A percentile compares a stretch with the other conserved stretches of the same genome.
phyloP scores from a whole-genome alignment of 1,284 basidiomycete species.

The Malassezia arunalokei region DNA sequence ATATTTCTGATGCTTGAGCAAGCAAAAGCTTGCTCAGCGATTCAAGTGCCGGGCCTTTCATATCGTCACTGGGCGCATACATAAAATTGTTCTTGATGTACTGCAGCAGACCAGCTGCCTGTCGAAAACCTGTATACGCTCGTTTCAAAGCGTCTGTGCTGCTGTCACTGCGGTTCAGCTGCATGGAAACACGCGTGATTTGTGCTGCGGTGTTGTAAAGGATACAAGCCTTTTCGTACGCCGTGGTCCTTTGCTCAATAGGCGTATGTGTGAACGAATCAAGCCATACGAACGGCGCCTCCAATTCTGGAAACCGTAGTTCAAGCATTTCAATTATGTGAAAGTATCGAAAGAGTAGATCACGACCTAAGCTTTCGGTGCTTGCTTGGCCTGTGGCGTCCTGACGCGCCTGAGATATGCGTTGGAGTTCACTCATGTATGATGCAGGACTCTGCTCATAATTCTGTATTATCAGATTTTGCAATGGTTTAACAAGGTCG shows the following conservation, averaged over 20 bases:
- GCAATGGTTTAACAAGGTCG: slow-evolving; percentile 81
- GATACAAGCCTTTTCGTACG: slow-evolving; percentile 94
- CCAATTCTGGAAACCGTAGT: slow-evolving; percentile 86
- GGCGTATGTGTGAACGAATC: slow-evolving; percentile 86
- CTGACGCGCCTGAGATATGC: slow-evolving; percentile 77
- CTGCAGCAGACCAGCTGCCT: slow-evolving; percentile 90
- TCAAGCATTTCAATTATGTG: slow-evolving; percentile 96
- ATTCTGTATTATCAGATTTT: slow-evolving; percentile 71
- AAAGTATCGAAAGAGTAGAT: slow-evolving; percentile 97
- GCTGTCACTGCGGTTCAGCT: slow-evolving; percentile 53
- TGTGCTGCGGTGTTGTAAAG: slow-evolving; percentile 93
- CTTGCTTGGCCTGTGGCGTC: slow-evolving; percentile 93
- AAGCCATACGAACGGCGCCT: slow-evolving; percentile 85
- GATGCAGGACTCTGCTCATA: slow-evolving; percentile 85
- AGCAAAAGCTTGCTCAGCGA: slow-evolving; percentile 73
- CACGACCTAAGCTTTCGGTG: slow-evolving; percentile 55
- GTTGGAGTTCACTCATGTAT: slow-evolving; percentile 69
- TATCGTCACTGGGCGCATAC: slow-evolving; percentile 93
- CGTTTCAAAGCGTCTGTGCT: slow-evolving; percentile 73
- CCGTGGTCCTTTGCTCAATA: slow-evolving; percentile 87
- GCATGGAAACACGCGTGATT: slow-evolving; percentile 74
- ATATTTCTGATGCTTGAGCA: slow-evolving; percentile 89
- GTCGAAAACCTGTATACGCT: slow-evolving; percentile 78
- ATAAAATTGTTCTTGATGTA: slow-evolving; percentile 99
- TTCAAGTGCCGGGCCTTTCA: slow-evolving; percentile 85